Evolutionary conservation across 352 stramenopile genomes (phyloP).

Genomic region (Phytophthora sp.): DNA sequence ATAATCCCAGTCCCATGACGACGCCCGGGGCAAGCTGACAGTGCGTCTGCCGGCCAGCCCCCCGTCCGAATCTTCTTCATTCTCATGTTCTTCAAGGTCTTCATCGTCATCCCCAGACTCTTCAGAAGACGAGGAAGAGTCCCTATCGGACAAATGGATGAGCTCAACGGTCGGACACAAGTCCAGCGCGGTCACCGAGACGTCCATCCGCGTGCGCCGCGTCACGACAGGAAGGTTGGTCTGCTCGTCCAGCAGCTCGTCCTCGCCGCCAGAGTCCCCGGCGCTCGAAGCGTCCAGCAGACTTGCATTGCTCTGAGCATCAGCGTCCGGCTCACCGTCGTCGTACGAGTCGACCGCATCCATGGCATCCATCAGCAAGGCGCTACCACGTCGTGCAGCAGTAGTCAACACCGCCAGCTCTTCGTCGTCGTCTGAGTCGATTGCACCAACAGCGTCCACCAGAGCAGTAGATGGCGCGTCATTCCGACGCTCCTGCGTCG

Average conservation of each 20-base stretch:
- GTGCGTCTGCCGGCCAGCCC: not conserved
- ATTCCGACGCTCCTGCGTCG: not conserved
- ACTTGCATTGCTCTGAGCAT: not conserved
- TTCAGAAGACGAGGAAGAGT: conserved; percentile 17
- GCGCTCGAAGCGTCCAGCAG: not conserved
- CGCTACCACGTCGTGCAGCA: not conserved
- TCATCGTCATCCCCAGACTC: not conserved
- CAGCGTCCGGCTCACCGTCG: conserved; percentile 1
- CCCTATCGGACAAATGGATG: not conserved
- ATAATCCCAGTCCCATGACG: conserved; percentile 16
- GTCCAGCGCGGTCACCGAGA: conserved; percentile 15
- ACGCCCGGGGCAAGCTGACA: not conserved
- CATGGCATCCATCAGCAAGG: conserved; percentile 7
- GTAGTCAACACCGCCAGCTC: not conserved
- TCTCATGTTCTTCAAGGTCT: conserved; percentile 1
- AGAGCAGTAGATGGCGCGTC: conserved; percentile 1
- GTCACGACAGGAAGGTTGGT: not conserved
- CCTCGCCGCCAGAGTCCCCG: conserved; percentile 18
- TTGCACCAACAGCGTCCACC: conserved; percentile 5
- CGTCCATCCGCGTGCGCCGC: not conserved
- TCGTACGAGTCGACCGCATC: conserved; percentile 10
- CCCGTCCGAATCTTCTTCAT: conserved; percentile 11
- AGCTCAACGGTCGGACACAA: conserved; percentile 11
- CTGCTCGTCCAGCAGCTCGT: conserved; percentile 2
- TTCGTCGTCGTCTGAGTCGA: conserved; percentile 7